Base-by-base conservation (phyloP, 1,139 yeast genomes). In the Lipomyces yarrowii region DNA sequence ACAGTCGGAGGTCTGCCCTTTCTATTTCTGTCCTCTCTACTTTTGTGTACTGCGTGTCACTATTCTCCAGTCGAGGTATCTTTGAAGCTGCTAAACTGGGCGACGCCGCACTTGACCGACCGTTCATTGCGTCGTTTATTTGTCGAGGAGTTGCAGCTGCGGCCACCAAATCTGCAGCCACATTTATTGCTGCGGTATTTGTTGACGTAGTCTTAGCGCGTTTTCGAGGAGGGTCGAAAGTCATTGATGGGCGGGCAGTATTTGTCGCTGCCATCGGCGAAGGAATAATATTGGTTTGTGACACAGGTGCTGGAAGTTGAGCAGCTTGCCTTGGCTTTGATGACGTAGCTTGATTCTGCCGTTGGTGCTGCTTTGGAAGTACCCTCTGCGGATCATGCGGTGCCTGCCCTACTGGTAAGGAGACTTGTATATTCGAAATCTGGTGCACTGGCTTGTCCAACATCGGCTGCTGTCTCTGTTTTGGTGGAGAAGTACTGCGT, bases 201-300 rank as follows among this genome's bases (percentile, higher is more conserved):
- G 33, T n/a, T 13, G 46, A 33, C n/a, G 35, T 15, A n/a, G 35
- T 62, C 35, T 30, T 60, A 35, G 33, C 32, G 3, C 58, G 65
- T 23, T 39, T 39, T 18, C 67, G 67, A 11, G 66, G 46, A 18
- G 70, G 62, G 55, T 71, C 65, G 39, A 73, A 70, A 55, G 10
- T 51, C 56, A 54, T 39, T 51, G 42, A 57, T 35, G 18, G 60
- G 26, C 6, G 64, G 62, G n/a, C 62, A n/a, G 37, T 64, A 57
- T 33, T 52, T 66, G 54, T 26, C 39, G 57, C 35, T 55, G 63
- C 32, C 21, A 18, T 15, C 15, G 55, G 15, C 13, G 30, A 33
- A 52, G 32, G 15, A 21, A 52, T 8, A 21, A 52, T 23, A 11
- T 30, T 26, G 33, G 11, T 52, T 30, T 23, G 33, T 13, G 23